Base-by-base conservation (phyloP, 805 yeast genomes). In the Metschnikowia lachancei region DNA sequence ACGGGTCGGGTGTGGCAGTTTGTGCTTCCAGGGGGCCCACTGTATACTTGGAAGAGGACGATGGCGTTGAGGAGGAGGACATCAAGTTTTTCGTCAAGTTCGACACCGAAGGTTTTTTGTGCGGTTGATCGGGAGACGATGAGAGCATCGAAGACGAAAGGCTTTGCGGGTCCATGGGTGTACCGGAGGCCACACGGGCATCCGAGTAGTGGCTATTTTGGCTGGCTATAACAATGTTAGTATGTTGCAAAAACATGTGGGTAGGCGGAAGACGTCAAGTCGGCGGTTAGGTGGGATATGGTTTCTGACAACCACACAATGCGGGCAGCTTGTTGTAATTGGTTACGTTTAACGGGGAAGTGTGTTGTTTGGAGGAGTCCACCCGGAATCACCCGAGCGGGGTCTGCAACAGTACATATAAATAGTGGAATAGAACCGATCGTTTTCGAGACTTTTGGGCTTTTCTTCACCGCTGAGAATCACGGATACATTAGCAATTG, bases 51-150 rank as follows among this genome's bases (percentile, higher is more conserved):
- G 49, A 34, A 3, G 28, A 11, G 4, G 40, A 40, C 3, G 37
- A 28, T 4, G 24, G 13, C 7, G 40, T 36, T 3, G 40, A 28
- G 16, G 54, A 32, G 12, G 64, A 57, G 13, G 63, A 55, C 53
- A 65, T 51, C 47, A 67, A 55, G 45, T 60, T 67, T 44, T 60
- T 66, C 41, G 72, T 67, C 45, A 67, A 55, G 53, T 67, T 67
- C 19, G 72, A 67, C 31, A 64, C 58, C 22, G 58, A 36, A 49
- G 44, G 49, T n/a, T 46, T 52, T 19, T 52, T 42, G 14, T 39
- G 44, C 19, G 42, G 49, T 31, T 34, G 50, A 17, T 46, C 48
- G 13, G 46, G 49, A 20, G 41, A 41, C 24, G 36, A 28, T 16
- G 24, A 19, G n/a, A 31, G 39, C 29, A 43, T 16, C 9, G 42